These are phyloP conservation scores for Boechera retrofracta DNA, from an alignment of 345 rosid species.

Conservation along the genomic window DNA sequence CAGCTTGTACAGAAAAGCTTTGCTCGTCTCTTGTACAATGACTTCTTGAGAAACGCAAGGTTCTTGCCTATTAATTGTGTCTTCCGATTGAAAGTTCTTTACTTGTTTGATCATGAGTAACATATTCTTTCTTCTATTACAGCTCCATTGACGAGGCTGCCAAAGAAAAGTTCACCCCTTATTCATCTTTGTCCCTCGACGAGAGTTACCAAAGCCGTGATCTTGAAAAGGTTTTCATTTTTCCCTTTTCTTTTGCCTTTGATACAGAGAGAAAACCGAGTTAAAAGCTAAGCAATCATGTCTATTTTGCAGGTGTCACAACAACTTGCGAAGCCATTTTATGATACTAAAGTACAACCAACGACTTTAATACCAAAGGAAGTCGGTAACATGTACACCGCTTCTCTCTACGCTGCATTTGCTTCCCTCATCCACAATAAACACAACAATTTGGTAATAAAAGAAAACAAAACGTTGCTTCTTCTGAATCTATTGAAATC, in stretches of 20 bases:
- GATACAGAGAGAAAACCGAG: neutral
- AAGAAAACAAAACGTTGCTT: neutral
- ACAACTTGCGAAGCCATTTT: slow-evolving; percentile 88
- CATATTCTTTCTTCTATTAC: slow-evolving; percentile 30
- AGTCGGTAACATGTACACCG: slow-evolving; percentile 99
- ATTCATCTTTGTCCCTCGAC: slow-evolving; percentile 69
- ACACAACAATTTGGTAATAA: slow-evolving; percentile 69
- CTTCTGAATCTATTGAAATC: slow-evolving; percentile 18
- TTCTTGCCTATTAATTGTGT: slow-evolving; percentile 11
- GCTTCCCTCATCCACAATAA: slow-evolving; percentile 89
- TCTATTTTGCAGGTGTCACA: slow-evolving; percentile 71
- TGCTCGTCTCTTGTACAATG: slow-evolving; percentile 86
- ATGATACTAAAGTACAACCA: slow-evolving; percentile 84
- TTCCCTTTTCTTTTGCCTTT: neutral
- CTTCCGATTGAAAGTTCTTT: neutral
- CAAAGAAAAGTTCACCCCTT: slow-evolving; percentile 85
- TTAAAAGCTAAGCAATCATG: neutral
- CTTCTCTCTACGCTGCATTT: slow-evolving; percentile 95
- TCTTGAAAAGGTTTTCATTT: slow-evolving; percentile 82
- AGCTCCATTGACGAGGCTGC: slow-evolving; percentile 80
- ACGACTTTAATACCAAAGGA: slow-evolving; percentile 89
- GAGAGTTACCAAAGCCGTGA: slow-evolving; percentile 97
- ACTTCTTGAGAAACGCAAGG: slow-evolving; percentile 89
- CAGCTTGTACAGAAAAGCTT: slow-evolving; percentile 99
- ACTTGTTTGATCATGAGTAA: neutral